phyloP scores from a whole-genome alignment of 2,329 filamentous ascomycete genomes.

The Penicillium frequentans region DNA sequence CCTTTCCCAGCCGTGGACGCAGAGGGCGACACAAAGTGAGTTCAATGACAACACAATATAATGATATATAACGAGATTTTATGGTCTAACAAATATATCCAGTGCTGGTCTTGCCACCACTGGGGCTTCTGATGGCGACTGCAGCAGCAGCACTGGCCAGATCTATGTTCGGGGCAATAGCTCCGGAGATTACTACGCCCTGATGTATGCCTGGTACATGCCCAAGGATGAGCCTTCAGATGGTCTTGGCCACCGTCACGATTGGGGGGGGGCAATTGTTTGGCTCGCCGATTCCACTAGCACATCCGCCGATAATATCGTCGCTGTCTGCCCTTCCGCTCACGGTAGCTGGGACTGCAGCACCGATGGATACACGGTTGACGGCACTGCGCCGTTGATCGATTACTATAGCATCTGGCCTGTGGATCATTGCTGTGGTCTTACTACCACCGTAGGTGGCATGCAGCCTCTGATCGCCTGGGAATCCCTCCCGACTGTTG shows the following conservation, averaged over 20 bases:
- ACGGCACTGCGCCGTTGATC: conserved; percentile 47
- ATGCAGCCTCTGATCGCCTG: conserved; percentile 51
- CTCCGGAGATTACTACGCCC: conserved; percentile 45
- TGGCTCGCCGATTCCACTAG: conserved; percentile 47
- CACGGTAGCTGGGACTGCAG: conserved; percentile 52
- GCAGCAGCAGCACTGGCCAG: conserved; percentile 50
- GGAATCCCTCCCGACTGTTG: conserved; percentile 49
- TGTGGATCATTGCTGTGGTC: conserved; percentile 48
- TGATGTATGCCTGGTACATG: conserved; percentile 57
- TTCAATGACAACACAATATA: neutral
- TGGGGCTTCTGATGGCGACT: conserved; percentile 42
- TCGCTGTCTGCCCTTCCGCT: conserved; percentile 54
- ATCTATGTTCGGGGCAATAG: conserved; percentile 50
- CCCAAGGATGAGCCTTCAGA: conserved; percentile 49
- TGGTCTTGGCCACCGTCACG: conserved; percentile 54
- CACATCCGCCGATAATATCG: conserved; percentile 40
- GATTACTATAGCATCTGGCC: conserved; percentile 52
- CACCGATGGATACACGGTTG: conserved; percentile 41
- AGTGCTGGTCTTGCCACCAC: conserved; percentile 47
- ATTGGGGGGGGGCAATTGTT: conserved; percentile 58
- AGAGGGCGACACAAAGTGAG: conserved; percentile 57
- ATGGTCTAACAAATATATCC: neutral
- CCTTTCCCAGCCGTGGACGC: conserved; percentile 63
- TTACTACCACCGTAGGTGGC: conserved; percentile 43
- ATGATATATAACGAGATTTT: neutral